Evolutionary conservation across 805 yeast species (phyloP).

Genomic region (Candida ponderosae): DNA sequence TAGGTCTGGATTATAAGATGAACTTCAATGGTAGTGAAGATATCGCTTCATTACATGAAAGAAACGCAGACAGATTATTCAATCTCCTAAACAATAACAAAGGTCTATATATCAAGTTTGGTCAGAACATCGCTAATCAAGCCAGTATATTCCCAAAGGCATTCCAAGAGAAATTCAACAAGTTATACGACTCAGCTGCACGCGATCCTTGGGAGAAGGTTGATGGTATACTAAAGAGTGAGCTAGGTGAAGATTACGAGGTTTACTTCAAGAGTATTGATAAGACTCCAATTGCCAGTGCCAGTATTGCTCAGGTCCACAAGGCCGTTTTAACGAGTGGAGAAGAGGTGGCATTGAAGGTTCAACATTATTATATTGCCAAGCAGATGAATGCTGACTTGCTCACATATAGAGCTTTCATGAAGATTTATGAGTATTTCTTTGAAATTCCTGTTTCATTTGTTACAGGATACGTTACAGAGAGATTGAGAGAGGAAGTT

Average conservation of each 20-base stretch:
- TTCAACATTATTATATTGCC: constrained; percentile 56
- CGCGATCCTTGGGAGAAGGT: constrained; percentile 41
- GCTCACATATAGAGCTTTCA: constrained; percentile 43
- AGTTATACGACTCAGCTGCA: constrained; percentile 65
- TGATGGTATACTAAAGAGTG: constrained; percentile 30
- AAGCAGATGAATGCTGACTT: constrained; percentile 58
- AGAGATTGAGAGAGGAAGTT: constrained; percentile 51
- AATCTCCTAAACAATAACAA: constrained; percentile 37
- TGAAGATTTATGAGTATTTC: constrained; percentile 44
- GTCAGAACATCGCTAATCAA: constrained; percentile 76
- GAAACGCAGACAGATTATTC: constrained; percentile 44
- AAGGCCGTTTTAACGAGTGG: constrained; percentile 39
- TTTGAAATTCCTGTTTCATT: constrained; percentile 60
- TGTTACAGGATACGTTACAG: constrained; percentile 48
- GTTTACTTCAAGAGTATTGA: constrained; percentile 37
- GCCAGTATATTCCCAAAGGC: constrained; percentile 59
- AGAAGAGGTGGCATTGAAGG: constrained; percentile 52
- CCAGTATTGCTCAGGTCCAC: constrained; percentile 69
- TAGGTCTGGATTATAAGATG: constrained; percentile 56
- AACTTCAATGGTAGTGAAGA: constrained; percentile 37
- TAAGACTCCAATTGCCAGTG: constrained; percentile 61
- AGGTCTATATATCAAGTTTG: constrained; percentile 67
- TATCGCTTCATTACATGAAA: constrained; percentile 50
- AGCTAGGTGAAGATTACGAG: constrained; percentile 35
- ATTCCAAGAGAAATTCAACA: constrained; percentile 48